Conservation (phyloP, 768 basidiomycete genomes). For the Russula brevipes region DNA sequence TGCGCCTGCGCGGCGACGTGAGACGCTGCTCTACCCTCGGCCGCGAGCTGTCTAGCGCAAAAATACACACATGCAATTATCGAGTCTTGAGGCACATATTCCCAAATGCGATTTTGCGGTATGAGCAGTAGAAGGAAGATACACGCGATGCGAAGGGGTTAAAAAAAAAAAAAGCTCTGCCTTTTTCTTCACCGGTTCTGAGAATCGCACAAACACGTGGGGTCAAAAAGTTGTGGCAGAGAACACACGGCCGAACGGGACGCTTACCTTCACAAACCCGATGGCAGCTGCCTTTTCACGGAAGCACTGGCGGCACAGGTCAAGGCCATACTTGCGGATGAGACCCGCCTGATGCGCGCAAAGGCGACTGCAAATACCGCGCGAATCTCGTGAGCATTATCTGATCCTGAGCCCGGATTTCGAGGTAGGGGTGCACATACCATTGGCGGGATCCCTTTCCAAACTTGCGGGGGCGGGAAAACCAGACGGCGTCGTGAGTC, state of each 20-base stretch:
- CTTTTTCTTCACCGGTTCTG: slow-evolving; percentile 17
- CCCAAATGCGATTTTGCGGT: slow-evolving; percentile 7
- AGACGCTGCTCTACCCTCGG: neutral
- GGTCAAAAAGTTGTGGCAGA: neutral
- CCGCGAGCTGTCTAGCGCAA: neutral
- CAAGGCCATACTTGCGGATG: slow-evolving; percentile 94
- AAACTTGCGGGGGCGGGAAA: slow-evolving; percentile 90
- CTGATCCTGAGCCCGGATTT: neutral
- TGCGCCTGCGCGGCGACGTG: neutral
- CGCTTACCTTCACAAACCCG: slow-evolving; percentile 85
- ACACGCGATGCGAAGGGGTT: neutral
- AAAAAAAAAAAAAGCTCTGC: neutral
- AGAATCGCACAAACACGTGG: neutral
- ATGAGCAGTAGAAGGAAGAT: neutral
- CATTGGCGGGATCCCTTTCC: slow-evolving; percentile 96
- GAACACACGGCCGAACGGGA: neutral
- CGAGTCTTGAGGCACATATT: slow-evolving; percentile 9
- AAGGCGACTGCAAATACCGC: slow-evolving; percentile 59
- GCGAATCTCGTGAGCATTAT: slow-evolving; percentile 2
- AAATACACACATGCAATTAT: neutral
- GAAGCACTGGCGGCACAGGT: slow-evolving; percentile 98
- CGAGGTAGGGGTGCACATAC: slow-evolving; percentile 41
- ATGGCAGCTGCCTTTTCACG: slow-evolving; percentile 92
- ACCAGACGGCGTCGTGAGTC: slow-evolving; percentile 99
- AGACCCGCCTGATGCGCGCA: slow-evolving; percentile 97